Evolutionary conservation across 1,284 basidiomycete species (phyloP).

Genomic region (Ganoderma sinense): DNA sequence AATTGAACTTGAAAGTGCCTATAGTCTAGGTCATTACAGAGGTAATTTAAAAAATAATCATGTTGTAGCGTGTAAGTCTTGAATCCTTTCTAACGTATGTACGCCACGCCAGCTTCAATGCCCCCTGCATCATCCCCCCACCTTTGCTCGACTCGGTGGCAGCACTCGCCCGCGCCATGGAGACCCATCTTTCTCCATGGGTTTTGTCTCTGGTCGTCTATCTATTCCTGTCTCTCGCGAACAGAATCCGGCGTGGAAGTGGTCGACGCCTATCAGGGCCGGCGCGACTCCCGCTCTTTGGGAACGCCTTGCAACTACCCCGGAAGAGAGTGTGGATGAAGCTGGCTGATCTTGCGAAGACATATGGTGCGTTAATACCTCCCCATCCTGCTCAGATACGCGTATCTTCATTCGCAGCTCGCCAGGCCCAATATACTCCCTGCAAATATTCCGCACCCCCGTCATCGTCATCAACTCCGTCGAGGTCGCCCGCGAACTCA

Average conservation of each 20-base stretch:
- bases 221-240: not conserved
- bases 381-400: not conserved
- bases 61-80: too few species aligned
- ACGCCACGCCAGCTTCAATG: not conserved
- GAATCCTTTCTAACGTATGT: not conserved
- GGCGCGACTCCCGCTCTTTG: not conserved
- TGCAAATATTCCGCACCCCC: conserved; percentile 20
- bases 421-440: conserved; percentile 21
- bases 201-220: not conserved
- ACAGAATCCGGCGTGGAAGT: not conserved
- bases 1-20: not conserved
- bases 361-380: conserved; percentile 10
- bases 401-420: not conserved
- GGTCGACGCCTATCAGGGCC: conserved; percentile 6
- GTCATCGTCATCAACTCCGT: conserved; percentile 24
- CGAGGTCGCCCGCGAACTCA: conserved; percentile 18
- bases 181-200: not conserved
- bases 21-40: not conserved
- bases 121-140: not conserved
- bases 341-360: conserved; percentile 7
- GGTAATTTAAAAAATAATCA: not conserved
- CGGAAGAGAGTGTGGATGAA: conserved; percentile 3
- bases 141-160: not conserved
- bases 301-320: conserved; percentile 11
- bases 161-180: not conserved